These are phyloP conservation scores for Cystobasidium sp. DNA, from an alignment of 1,284 basidiomycete genomes.

Conservation along the genomic window DNA sequence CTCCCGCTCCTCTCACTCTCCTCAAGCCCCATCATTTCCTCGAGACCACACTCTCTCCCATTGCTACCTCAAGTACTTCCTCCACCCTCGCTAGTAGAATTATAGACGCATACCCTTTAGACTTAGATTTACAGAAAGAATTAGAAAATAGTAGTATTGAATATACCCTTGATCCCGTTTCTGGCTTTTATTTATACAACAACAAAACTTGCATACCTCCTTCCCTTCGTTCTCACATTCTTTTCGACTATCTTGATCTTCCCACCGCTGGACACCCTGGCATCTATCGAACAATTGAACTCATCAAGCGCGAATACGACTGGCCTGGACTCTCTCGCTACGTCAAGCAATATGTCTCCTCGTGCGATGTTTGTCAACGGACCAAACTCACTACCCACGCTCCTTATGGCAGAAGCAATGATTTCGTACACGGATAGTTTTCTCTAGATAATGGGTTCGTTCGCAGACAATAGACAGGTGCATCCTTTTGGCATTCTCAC, in stretches of 20 bases:
- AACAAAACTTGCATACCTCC: too few relatives aligned
- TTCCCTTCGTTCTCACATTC: too few relatives aligned
- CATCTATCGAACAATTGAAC: slow-evolving; percentile 50
- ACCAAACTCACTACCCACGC: slow-evolving; percentile 46
- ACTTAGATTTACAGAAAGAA: too few relatives aligned
- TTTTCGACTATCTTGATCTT: slow-evolving; percentile 29
- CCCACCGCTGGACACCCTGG: slow-evolving; percentile 34
- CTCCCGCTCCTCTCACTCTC: not conserved
- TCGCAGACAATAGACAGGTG: too few relatives aligned
- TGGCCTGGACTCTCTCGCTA: slow-evolving; percentile 59
- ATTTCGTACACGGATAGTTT: not conserved
- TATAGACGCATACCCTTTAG: too few relatives aligned
- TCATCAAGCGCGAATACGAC: slow-evolving; percentile 59
- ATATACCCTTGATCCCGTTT: too few relatives aligned
- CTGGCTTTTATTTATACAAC: too few relatives aligned
- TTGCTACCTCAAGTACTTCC: too few relatives aligned
- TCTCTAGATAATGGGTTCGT: too few relatives aligned
- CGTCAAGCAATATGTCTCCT: slow-evolving; percentile 56
- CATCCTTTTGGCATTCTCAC: too few relatives aligned
- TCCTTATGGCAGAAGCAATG: slow-evolving; percentile 3
- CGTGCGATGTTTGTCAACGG: slow-evolving; percentile 59
- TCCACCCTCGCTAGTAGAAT: too few relatives aligned
- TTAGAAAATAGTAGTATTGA: too few relatives aligned
- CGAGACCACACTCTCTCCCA: not conserved
- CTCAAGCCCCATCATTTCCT: not conserved